A percentile compares a stretch with the other conserved stretches of the same genome.
phyloP scores from a whole-genome alignment of 2,329 filamentous ascomycete genomes.

The Xylariaceae sp. region DNA sequence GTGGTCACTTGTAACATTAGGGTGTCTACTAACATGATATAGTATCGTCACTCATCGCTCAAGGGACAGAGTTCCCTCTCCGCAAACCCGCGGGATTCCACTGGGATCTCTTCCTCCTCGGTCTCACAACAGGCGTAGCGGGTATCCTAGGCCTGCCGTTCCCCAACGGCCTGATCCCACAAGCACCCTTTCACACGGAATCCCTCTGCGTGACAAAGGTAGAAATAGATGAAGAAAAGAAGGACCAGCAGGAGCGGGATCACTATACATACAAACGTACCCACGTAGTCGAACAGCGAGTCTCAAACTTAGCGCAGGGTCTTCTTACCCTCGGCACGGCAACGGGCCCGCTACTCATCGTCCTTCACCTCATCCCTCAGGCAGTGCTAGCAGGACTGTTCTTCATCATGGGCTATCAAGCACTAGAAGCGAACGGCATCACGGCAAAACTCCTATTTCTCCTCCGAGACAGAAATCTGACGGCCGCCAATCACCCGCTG shows the following conservation, averaged over 20 bases:
- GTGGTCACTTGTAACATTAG: not conserved
- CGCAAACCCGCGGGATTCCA: slow-evolving; percentile 79
- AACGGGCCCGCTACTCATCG: slow-evolving; percentile 68
- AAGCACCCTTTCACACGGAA: slow-evolving; percentile 78
- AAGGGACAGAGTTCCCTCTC: slow-evolving; percentile 78
- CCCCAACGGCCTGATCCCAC: slow-evolving; percentile 78
- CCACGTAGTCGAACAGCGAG: slow-evolving; percentile 72
- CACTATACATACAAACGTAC: slow-evolving; percentile 48
- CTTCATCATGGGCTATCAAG: slow-evolving; percentile 81
- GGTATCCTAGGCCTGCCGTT: slow-evolving; percentile 75
- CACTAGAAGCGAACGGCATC: slow-evolving; percentile 72
- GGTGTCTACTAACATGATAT: slow-evolving; percentile 8
- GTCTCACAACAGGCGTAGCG: slow-evolving; percentile 70
- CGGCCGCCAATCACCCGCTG: slow-evolving; percentile 56
- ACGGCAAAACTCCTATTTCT: slow-evolving; percentile 72
- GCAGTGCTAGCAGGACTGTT: slow-evolving; percentile 77
- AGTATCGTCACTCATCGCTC: slow-evolving; percentile 79
- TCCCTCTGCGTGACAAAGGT: slow-evolving; percentile 68
- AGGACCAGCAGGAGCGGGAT: slow-evolving; percentile 49
- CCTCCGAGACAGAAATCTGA: slow-evolving; percentile 60
- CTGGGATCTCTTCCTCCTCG: slow-evolving; percentile 80
- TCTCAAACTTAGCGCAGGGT: slow-evolving; percentile 75
- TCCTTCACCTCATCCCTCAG: slow-evolving; percentile 74
- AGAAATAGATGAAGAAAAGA: slow-evolving; percentile 51
- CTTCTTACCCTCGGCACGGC: slow-evolving; percentile 76